These are phyloP conservation scores for Vicia faba DNA, from an alignment of 306 rosid genomes.

Conservation along the genomic window DNA sequence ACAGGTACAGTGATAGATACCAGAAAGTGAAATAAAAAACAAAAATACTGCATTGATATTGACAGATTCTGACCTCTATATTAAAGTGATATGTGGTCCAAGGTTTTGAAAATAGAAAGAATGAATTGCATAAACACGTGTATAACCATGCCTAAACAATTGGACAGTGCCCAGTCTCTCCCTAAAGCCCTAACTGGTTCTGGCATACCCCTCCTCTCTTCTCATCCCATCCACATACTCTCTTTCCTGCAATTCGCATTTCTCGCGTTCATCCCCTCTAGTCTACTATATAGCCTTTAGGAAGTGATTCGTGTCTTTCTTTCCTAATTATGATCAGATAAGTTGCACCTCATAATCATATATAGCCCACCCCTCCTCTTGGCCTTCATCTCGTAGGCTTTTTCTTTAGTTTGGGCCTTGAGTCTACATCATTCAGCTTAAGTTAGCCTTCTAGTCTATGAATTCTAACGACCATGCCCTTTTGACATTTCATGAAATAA, in stretches of 20 bases:
- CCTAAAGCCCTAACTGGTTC: background rate
- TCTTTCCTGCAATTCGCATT: background rate
- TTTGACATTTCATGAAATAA: slow-evolving; percentile 21
- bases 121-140: background rate
- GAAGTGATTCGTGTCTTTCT: background rate
- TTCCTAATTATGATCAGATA: background rate
- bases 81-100: background rate
- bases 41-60: background rate
- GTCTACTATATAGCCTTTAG: background rate
- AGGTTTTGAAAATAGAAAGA: background rate
- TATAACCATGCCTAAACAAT: background rate
- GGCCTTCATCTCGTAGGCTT: background rate
- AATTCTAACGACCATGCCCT: slow-evolving; percentile 13
- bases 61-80: background rate
- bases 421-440: background rate
- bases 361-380: too few species aligned
- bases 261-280: background rate
- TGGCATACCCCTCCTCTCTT: background rate
- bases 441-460: slow-evolving; percentile 16
- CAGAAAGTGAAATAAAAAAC: background rate
- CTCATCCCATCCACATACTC: background rate
- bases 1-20: slow-evolving; percentile 54
- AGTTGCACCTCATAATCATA: background rate
- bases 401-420: background rate
- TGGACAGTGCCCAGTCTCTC: slow-evolving; percentile 1